Evolutionary conservation across 371 early-diverging fungal species (phyloP).

Genomic region (Chytridium lagenaria): DNA sequence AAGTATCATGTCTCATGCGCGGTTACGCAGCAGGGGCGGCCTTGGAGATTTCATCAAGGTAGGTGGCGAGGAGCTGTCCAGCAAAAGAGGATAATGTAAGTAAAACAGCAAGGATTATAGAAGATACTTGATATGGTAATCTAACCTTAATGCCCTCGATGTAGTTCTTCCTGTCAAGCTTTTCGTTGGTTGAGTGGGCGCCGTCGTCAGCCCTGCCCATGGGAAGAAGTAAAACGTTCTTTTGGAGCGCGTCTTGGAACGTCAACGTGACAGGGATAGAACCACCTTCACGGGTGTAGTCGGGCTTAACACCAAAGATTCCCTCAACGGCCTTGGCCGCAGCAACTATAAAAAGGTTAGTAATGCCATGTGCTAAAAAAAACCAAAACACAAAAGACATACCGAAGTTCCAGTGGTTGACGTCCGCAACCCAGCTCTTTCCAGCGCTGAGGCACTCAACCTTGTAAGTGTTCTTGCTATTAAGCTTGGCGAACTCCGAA

Average conservation of each 20-base stretch:
- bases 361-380: too few relatives aligned
- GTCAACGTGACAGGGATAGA: constrained; percentile 97
- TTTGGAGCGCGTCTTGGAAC: constrained; percentile 92
- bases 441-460: constrained; percentile 84
- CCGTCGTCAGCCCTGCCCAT: constrained; percentile 92
- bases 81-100: not conserved
- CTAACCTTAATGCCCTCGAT: constrained; percentile 84
- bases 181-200: constrained; percentile 97
- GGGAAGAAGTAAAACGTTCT: constrained; percentile 87
- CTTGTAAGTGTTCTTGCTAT: constrained; percentile 80
- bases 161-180: constrained; percentile 90
- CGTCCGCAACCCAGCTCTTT: constrained; percentile 91
- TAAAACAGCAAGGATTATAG: too few relatives aligned
- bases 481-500: constrained; percentile 90
- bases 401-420: constrained; percentile 91
- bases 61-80: constrained; percentile 79
- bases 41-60: constrained; percentile 82
- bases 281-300: constrained; percentile 96
- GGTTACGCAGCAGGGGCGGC: constrained; percentile 11
- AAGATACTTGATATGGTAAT: not conserved
- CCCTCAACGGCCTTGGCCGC: constrained; percentile 87
- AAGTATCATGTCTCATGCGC: too few relatives aligned
- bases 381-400: constrained; percentile 28
- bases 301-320: constrained; percentile 89
- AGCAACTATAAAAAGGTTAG: constrained; percentile 59